phyloP scores from a whole-genome alignment of 106 monocot species.

The Dendrobium catenatum region DNA sequence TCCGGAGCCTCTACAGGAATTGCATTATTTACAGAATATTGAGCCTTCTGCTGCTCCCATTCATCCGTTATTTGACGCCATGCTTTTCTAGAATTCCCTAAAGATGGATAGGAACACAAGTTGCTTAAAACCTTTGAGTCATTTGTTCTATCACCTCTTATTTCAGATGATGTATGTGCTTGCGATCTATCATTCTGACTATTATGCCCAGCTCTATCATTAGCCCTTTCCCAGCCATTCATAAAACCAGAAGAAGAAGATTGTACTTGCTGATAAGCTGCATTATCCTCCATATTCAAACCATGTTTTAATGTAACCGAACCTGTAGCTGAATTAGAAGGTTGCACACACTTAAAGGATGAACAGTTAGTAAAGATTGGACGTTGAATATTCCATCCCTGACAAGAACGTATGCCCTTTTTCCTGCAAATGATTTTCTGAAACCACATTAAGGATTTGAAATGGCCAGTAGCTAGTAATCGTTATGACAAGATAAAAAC shows the following conservation, averaged over 20 bases:
- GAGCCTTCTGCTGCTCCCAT: not conserved
- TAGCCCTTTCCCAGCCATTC: not conserved
- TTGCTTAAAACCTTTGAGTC: not conserved
- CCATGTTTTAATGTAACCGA: not conserved
- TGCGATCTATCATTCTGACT: not conserved
- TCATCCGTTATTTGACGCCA: not conserved
- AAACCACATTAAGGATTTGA: not conserved
- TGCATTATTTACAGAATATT: not conserved
- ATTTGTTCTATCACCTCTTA: not conserved
- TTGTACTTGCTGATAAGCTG: not conserved
- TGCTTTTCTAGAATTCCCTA: not conserved
- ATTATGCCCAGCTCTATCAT: not conserved
- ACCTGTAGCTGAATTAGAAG: not conserved
- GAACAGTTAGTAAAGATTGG: no score
- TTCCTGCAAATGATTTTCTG: not conserved
- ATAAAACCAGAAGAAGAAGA: not conserved
- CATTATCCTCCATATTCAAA: not conserved
- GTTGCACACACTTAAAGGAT: not conserved
- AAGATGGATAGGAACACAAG: not conserved
- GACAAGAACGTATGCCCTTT: not conserved
- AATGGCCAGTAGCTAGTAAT: not conserved
- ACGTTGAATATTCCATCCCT: not conserved
- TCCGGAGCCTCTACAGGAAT: not conserved
- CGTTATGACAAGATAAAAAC: slow-evolving; percentile 1
- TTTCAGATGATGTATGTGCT: not conserved